These are phyloP conservation scores for Mucor indicus DNA, from an alignment of 371 early-diverging fungal species.

Conservation along the genomic window DNA sequence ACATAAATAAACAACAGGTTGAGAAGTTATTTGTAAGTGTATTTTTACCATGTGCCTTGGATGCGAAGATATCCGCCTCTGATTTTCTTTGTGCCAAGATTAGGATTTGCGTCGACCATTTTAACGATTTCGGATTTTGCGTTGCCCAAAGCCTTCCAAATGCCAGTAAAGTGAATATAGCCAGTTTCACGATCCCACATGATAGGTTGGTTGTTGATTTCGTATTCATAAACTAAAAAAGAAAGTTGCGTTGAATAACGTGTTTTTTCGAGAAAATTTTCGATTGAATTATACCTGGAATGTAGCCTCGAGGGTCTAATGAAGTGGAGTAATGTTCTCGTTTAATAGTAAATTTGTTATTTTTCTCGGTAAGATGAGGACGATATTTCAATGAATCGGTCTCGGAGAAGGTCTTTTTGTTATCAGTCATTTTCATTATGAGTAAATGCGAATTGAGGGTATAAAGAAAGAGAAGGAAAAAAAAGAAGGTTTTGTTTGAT, in stretches of 20 bases:
- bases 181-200: slow-evolving; percentile 76
- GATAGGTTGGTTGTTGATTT: slow-evolving; percentile 56
- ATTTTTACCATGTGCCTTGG: slow-evolving; percentile 79
- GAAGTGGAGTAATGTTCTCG: slow-evolving; percentile 55
- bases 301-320: slow-evolving; percentile 63
- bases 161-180: slow-evolving; percentile 74
- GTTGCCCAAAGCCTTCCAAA: slow-evolving; percentile 71
- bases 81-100: slow-evolving; percentile 59
- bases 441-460: too few relatives aligned
- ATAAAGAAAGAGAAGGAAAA: too few relatives aligned
- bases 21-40: too few relatives aligned
- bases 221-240: slow-evolving; percentile 61
- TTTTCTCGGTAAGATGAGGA: not conserved
- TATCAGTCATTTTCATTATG: too few relatives aligned
- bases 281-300: slow-evolving; percentile 69
- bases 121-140: slow-evolving; percentile 69
- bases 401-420: too few relatives aligned
- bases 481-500: too few relatives aligned
- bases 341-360: not conserved
- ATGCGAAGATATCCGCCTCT: slow-evolving; percentile 71
- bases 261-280: not conserved
- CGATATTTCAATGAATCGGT: too few relatives aligned
- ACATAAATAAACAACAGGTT: too few relatives aligned
- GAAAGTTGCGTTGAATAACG: not conserved
- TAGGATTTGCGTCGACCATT: slow-evolving; percentile 64